These are phyloP conservation scores for Eurotiales sp. DNA, from an alignment of 2,329 filamentous ascomycete species.

Conservation along the genomic window DNA sequence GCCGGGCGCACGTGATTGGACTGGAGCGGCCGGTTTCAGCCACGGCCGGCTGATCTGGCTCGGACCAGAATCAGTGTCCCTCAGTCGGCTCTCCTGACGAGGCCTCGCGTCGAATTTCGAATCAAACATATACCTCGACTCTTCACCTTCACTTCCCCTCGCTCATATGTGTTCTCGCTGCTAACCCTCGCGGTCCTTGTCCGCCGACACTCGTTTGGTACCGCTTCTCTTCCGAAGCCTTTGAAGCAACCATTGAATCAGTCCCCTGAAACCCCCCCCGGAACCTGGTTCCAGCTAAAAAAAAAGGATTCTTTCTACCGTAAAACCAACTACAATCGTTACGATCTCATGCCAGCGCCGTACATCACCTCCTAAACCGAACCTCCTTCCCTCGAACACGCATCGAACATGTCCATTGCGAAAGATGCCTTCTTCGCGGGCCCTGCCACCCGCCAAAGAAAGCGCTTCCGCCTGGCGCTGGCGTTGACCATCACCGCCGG, in stretches of 20 bases:
- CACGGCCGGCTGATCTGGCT: not conserved
- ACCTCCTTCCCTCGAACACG: not conserved
- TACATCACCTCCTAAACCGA: no score
- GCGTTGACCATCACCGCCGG: conserved; percentile 5
- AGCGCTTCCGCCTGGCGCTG: conserved; percentile 8
- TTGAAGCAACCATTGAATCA: no score
- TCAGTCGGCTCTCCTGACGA: no score
- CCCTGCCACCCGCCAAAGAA: conserved; percentile 10
- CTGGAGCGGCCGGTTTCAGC: not conserved
- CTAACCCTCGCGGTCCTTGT: not conserved
- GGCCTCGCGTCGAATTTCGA: not conserved
- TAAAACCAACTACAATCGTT: no score
- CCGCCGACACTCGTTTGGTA: conserved; percentile 12
- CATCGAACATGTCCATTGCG: conserved; percentile 8
- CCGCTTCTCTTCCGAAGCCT: not conserved
- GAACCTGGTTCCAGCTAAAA: no score
- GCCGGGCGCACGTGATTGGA: no score
- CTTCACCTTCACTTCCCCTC: not conserved
- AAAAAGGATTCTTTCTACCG: no score
- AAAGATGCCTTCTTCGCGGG: conserved; percentile 11
- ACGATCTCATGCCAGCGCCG: no score
- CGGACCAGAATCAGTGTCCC: not conserved
- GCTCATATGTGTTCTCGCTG: not conserved
- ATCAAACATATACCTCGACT: no score
- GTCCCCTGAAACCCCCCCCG: not conserved